phyloP scores from a whole-genome alignment of 768 basidiomycete genomes.

The Suillus luteus region DNA sequence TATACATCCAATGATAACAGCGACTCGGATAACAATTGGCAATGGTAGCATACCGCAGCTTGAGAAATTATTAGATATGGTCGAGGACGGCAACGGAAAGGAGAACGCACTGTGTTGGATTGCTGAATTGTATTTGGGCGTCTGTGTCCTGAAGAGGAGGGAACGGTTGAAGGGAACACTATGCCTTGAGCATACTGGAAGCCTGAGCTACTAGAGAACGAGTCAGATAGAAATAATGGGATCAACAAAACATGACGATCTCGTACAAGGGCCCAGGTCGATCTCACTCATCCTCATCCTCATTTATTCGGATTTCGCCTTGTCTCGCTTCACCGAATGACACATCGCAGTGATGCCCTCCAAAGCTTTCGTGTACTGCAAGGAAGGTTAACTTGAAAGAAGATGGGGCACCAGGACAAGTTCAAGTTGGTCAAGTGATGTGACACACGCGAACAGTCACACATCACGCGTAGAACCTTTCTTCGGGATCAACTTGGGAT shows the following conservation, averaged over 20 bases:
- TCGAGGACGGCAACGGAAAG: neutral
- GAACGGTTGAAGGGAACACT: neutral
- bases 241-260: neutral
- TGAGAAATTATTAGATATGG: neutral
- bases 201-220: neutral
- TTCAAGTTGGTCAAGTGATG: neutral
- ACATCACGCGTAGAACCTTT: conserved; percentile 6
- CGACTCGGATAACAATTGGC: neutral
- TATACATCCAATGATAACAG: neutral
- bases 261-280: neutral
- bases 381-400: too few relatives aligned
- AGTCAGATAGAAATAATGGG: neutral
- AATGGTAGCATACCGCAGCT: neutral
- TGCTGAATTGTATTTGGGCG: neutral
- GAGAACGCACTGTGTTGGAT: neutral
- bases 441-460: conserved; percentile 11
- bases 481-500: neutral
- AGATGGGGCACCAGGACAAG: neutral
- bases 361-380: neutral
- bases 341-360: neutral
- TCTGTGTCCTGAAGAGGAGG: neutral
- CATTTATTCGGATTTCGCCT: neutral
- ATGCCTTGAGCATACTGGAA: neutral
- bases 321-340: neutral
- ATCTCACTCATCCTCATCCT: neutral